Evolutionary conservation across 2,329 filamentous ascomycete genomes (phyloP).

Genomic region (Dothiorella sarmentorum): DNA sequence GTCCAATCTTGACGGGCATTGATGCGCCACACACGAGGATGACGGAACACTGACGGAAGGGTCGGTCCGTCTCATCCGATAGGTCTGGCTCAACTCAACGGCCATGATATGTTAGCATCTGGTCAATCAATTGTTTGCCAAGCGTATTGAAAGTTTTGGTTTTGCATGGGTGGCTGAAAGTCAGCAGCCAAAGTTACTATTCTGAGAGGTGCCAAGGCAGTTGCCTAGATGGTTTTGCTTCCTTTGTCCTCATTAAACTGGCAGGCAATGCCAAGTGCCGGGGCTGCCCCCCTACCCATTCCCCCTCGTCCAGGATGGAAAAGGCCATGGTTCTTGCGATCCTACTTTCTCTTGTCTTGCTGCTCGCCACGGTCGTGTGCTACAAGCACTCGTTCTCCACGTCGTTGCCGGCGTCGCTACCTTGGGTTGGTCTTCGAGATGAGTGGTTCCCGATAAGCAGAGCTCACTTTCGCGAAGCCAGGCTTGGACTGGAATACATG

Average conservation of each 20-base stretch:
- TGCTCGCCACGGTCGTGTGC: neutral
- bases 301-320: neutral
- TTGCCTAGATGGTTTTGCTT: conserved; percentile 4
- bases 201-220: neutral
- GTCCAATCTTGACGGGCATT: neutral
- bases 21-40: neutral
- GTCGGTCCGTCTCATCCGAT: neutral
- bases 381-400: neutral
- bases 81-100: too few relatives aligned
- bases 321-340: neutral
- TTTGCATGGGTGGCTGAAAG: neutral
- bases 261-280: too few relatives aligned
- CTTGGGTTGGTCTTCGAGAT: conserved; percentile 11
- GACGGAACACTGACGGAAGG: neutral
- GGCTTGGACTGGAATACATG: neutral
- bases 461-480: conserved; percentile 11
- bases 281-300: neutral
- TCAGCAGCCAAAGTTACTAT: neutral
- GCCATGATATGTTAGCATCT: neutral
- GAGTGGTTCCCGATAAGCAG: conserved; percentile 5
- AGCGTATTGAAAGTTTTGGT: neutral
- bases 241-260: too few relatives aligned
- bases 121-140: too few relatives aligned
- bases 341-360: neutral
- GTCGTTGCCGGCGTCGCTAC: neutral